Evolutionary conservation across 148 eudicot species (phyloP).

Genomic region (Camellia granthamiana): DNA sequence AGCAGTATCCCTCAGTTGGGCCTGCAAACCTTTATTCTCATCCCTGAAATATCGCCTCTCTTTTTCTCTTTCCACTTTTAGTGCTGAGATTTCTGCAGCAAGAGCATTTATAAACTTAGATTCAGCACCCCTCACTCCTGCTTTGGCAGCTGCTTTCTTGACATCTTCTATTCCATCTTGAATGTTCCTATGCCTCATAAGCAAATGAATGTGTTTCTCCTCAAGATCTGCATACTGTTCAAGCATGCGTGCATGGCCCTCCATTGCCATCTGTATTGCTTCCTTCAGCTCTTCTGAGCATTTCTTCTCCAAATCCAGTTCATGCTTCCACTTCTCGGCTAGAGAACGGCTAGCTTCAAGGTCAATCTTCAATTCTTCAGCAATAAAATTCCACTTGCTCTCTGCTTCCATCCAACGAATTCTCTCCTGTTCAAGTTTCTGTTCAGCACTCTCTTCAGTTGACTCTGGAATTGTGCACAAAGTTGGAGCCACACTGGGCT

Average conservation of each 20-base stretch:
- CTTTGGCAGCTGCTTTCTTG: slow-evolving; percentile 84
- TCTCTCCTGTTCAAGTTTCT: slow-evolving; percentile 64
- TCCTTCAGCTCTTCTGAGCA: slow-evolving; percentile 91
- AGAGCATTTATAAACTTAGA: slow-evolving; percentile 87
- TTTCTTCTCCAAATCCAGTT: slow-evolving; percentile 68
- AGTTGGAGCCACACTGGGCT: slow-evolving; percentile 38
- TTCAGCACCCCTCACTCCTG: slow-evolving; percentile 83
- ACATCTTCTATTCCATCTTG: slow-evolving; percentile 90
- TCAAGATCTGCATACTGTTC: slow-evolving; percentile 94
- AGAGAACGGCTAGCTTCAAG: slow-evolving; percentile 60
- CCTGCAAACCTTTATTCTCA: slow-evolving; percentile 78
- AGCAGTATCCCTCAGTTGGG: slow-evolving; percentile 90
- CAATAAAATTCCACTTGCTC: slow-evolving; percentile 88
- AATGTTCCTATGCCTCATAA: slow-evolving; percentile 67
- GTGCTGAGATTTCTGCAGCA: slow-evolving; percentile 81
- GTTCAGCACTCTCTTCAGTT: slow-evolving; percentile 41
- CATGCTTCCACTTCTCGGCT: slow-evolving; percentile 56
- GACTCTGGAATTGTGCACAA: slow-evolving; percentile 48
- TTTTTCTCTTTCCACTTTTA: slow-evolving; percentile 82
- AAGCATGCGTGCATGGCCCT: slow-evolving; percentile 97
- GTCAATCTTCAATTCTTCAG: slow-evolving; percentile 72
- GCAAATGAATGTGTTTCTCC: slow-evolving; percentile 83
- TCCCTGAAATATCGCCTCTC: slow-evolving; percentile 79
- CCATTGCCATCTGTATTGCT: slow-evolving; percentile 92
- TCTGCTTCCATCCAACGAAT: slow-evolving; percentile 69